Base-by-base conservation (phyloP, 192 early-diverging fungal genomes). In the Linnemannia exigua region DNA sequence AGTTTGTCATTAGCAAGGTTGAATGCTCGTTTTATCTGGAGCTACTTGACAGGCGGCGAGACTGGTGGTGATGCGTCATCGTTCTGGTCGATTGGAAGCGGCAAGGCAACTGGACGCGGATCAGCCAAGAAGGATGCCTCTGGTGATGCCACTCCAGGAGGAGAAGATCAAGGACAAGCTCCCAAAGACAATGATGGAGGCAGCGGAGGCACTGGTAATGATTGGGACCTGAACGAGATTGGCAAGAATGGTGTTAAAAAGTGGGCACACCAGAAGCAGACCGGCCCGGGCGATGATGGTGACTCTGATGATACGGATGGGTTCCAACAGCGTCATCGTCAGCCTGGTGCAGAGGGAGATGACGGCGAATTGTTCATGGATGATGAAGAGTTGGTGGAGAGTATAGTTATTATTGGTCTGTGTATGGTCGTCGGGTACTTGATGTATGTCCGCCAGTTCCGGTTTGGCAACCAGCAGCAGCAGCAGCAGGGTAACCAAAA, bases 1-100 rank as follows among this genome's bases (percentile, higher is more conserved):
- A 93, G 90, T 35, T 80, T 96, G 3, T 95, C 97, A 31, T 88
- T 99, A 73, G 83, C 91, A 33, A 93, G 96, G 16, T 88, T 98
- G 76, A 84, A 89, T 71, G 44, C 91, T 19, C 92, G 94, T 72
- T 92, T 93, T 80, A 84, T 93, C 72, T 93, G 92, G 92, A 93
- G 89, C 35, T 95, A 92, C 84, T 69, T 92, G 16, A 82, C 82
- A 6, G 94, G 95, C 61, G 83, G 89, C 25, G 93, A 94, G 47
- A 92, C 90, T 28, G 91, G 73, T 16, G 61, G 38, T 1, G 74
- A 61, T 48, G 20, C 52, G 15, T 75, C 33, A 16, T 80, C 70
- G 12, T 78, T 81, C 79, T 84, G 81, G 81, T 78, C 81, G 19
- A 73, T 73, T 28, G 50, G 51, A 6, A 31, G 58, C 51, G 79